Conservation (phyloP, 1,284 basidiomycete species). For the Ustilago tritici region DNA sequence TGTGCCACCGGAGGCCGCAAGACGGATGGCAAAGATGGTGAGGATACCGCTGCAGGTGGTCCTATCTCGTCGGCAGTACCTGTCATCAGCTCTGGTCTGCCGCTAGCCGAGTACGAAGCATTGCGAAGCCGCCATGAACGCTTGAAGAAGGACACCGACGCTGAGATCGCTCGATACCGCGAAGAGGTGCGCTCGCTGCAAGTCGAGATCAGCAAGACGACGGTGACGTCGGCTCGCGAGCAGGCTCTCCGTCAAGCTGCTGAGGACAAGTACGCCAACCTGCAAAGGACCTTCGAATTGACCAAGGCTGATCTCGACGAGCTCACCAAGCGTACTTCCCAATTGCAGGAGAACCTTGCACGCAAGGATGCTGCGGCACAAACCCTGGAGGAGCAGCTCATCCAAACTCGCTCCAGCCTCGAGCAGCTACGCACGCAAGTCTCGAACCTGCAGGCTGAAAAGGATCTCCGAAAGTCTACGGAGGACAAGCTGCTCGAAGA, state of each 20-base stretch:
- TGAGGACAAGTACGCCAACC: constrained; percentile 71
- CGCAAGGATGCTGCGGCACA: constrained; percentile 71
- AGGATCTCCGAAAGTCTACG: constrained; percentile 72
- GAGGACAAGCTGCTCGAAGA: constrained; percentile 78
- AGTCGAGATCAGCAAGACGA: constrained; percentile 69
- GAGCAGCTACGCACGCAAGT: constrained; percentile 77
- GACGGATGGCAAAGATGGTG: constrained; percentile 14
- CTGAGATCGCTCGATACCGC: constrained; percentile 77
- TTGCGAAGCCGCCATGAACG: constrained; percentile 73
- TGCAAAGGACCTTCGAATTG: constrained; percentile 66
- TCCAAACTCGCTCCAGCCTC: constrained; percentile 35
- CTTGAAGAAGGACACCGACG: constrained; percentile 81
- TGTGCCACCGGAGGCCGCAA: constrained; percentile 70
- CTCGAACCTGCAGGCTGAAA: constrained; percentile 87
- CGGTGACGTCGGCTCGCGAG: constrained; percentile 72
- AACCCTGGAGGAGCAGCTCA: constrained; percentile 76
- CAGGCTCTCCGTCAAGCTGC: constrained; percentile 60
- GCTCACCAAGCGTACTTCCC: constrained; percentile 68
- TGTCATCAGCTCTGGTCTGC: constrained; percentile 11
- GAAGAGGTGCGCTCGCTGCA: constrained; percentile 81
- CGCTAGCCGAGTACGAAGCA: constrained; percentile 47
- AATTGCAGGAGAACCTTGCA: constrained; percentile 63
- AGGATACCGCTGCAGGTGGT: constrained; percentile 11
- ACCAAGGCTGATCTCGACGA: constrained; percentile 66
- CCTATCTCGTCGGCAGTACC: neutral